These are phyloP conservation scores for Calocera cornea DNA, from an alignment of 768 basidiomycete genomes.

Conservation along the genomic window DNA sequence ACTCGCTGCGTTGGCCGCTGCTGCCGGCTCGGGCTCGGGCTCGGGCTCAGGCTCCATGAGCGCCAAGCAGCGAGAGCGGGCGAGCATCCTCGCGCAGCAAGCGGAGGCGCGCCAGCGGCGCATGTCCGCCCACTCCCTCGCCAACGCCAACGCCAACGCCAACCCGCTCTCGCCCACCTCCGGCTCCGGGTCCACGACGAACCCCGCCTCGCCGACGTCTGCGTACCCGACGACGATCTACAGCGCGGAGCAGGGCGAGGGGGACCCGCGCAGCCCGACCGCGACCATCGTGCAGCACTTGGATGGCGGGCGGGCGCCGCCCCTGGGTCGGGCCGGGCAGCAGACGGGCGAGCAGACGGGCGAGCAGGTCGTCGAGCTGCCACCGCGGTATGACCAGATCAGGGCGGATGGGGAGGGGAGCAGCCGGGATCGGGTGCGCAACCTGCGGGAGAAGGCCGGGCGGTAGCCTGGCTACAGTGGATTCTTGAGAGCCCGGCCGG, in stretches of 20 bases:
- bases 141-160: background rate
- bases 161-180: background rate
- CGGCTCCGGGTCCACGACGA: background rate
- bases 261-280: background rate
- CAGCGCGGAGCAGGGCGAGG: background rate
- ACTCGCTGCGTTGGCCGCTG: background rate
- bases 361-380: background rate
- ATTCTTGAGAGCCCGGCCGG: no score
- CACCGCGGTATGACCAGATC: conserved; percentile 1
- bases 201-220: background rate
- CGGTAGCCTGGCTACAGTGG: background rate
- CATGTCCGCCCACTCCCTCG: background rate
- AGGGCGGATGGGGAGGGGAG: background rate
- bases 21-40: background rate
- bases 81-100: background rate
- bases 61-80: background rate
- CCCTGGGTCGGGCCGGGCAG: background rate
- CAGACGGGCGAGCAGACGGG: background rate
- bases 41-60: background rate
- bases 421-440: background rate
- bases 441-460: background rate
- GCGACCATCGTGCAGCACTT: background rate
- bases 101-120: background rate
- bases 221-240: background rate
- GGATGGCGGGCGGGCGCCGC: background rate